phyloP scores from a whole-genome alignment of 164 flowering plant genomes.

The Dillenia turbinata region DNA sequence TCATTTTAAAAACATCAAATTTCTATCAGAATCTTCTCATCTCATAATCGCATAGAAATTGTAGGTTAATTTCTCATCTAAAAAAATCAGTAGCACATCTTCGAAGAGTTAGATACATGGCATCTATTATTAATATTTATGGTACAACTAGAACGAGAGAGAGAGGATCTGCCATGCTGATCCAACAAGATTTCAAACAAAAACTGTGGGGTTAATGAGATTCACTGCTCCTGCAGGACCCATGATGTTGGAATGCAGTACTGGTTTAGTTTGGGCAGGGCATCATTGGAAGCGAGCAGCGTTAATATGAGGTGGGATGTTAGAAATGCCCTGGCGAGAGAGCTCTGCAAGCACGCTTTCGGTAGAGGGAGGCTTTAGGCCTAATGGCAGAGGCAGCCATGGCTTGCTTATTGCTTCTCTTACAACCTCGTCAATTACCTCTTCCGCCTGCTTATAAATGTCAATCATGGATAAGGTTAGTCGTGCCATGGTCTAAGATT shows the following conservation, averaged over 20 bases:
- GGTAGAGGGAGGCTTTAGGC: constrained; percentile 76
- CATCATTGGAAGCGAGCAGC: constrained; percentile 16
- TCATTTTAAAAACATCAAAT: too few relatives aligned
- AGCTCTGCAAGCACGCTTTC: constrained; percentile 71
- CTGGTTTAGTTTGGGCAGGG: background rate
- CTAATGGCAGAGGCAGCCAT: constrained; percentile 72
- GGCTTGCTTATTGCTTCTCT: constrained; percentile 80
- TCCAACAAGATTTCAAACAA: too few relatives aligned
- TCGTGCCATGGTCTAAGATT: background rate
- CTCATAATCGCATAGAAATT: too few relatives aligned
- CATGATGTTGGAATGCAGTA: background rate
- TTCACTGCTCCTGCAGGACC: background rate
- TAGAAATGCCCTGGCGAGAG: constrained; percentile 57
- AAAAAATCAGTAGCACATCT: too few relatives aligned
- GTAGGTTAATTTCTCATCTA: too few relatives aligned
- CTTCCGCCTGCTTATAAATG: constrained; percentile 52
- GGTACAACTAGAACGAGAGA: too few relatives aligned
- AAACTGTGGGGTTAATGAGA: too few relatives aligned
- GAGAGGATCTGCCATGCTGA: too few relatives aligned
- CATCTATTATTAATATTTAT: too few relatives aligned
- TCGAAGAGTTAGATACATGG: too few relatives aligned
- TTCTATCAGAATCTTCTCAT: too few relatives aligned
- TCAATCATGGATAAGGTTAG: background rate
- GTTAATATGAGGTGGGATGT: constrained; percentile 36
- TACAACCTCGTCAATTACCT: constrained; percentile 62